These are phyloP conservation scores for Cryptococcus hybrid DNA, from an alignment of 1,284 basidiomycete genomes.

Conservation along the genomic window DNA sequence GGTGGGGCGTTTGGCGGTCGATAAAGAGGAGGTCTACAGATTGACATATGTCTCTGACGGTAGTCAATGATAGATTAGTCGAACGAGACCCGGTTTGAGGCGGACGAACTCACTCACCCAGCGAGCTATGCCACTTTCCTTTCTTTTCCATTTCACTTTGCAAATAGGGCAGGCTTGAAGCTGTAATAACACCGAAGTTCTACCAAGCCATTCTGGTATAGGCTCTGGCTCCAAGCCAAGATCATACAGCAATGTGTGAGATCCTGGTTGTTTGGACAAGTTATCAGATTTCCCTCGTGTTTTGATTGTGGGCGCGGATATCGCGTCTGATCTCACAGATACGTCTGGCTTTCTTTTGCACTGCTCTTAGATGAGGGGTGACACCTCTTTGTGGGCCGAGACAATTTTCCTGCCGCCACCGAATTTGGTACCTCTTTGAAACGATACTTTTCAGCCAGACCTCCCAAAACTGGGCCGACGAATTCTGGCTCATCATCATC, in stretches of 20 bases:
- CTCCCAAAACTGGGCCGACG: constrained; percentile 11
- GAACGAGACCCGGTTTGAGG: not conserved
- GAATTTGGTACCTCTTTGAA: constrained; percentile 1
- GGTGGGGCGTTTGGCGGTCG: constrained; percentile 39
- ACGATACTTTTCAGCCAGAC: constrained; percentile 19
- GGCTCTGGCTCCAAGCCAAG: constrained; percentile 12
- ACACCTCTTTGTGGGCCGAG: not conserved
- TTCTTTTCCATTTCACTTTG: constrained; percentile 26
- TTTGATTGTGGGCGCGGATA: too few species aligned
- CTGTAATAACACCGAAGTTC: constrained; percentile 22
- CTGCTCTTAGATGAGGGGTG: not conserved
- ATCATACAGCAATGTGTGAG: constrained; percentile 1
- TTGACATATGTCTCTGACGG: constrained; percentile 38
- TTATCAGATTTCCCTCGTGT: too few species aligned
- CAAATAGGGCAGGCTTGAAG: constrained; percentile 33
- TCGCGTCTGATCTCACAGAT: too few species aligned
- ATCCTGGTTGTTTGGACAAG: too few species aligned
- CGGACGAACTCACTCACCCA: constrained; percentile 32
- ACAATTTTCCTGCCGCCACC: too few species aligned
- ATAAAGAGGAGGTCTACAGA: constrained; percentile 37
- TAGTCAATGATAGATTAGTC: not conserved
- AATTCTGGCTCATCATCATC: constrained; percentile 24
- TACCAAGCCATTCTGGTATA: constrained; percentile 37
- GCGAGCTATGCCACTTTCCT: constrained; percentile 32
- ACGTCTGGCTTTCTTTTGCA: too few species aligned